Evolutionary conservation across 2,329 filamentous ascomycete species (phyloP), one percentile per base, ranked within the genome.

Genomic region (Aspergillus jensenii): DNA sequence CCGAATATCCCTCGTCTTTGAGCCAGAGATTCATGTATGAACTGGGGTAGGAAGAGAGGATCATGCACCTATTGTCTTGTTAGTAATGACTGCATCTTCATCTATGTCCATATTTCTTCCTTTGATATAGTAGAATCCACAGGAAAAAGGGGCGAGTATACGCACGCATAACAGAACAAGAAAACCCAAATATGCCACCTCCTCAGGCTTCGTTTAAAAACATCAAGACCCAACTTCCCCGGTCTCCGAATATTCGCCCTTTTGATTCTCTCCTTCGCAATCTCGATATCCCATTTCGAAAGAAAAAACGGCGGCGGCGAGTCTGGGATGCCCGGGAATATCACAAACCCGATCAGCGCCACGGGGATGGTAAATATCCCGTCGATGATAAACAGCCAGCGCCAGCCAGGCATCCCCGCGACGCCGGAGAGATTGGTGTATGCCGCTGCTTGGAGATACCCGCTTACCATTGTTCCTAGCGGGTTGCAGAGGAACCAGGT

Each of bases 341-440:
- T 76, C 6, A 84, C 67, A 64, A 79, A 86, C 0, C 83, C 83
- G 5, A 81, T 77, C 1, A 85, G 56, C 2, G 81, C 81, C 14
- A 86, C 79, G 0, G 83, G 83, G 3, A 86, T 73, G 2, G 81
- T 83, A 62, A 85, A 84, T 40, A 84, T 72, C 0, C 81, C 81
- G 62, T 86, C 82, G 43, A 85, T 81, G 40, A 87, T 81, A 56
- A 86, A 87, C 0, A 86, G 73, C 82, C 80, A 82, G 59, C 79
- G 73, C 81, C 80, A 84, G 0, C 82, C 82, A 0, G 77, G 71
- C 65, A 80, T 77, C 0, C 82, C 82, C 11, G 68, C 67, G 0
- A 78, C 71, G 0, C 82, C 82, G 17, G 81, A 80, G 0, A 85
- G 73, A 27, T 79, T 79, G 19, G 78, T 79, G 65, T 84, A 83